Percentiles rank a stretch among this genome's conserved stretches.
These are phyloP conservation scores for Sugiyamaella japonica DNA, from an alignment of 1,139 yeast genomes.

Conservation along the genomic window DNA sequence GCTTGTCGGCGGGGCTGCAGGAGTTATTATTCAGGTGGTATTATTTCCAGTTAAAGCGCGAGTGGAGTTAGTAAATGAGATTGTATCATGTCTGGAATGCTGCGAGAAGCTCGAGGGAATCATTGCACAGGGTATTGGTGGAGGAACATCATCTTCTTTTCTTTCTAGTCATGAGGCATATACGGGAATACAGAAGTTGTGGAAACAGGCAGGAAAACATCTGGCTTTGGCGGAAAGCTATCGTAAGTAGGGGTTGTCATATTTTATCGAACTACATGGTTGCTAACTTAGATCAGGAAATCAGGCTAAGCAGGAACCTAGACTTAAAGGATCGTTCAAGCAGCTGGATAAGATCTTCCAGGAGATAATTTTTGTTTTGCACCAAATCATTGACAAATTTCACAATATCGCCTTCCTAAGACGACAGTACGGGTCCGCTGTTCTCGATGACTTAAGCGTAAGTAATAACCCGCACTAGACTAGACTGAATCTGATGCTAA, in stretches of 20 bases:
- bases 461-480: constrained; percentile 1
- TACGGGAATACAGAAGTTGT: constrained; percentile 32
- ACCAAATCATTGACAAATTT: constrained; percentile 50
- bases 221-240: constrained; percentile 46
- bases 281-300: constrained; percentile 5
- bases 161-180: constrained; percentile 30
- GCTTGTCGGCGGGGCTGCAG: constrained; percentile 51
- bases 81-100: constrained; percentile 44
- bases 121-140: constrained; percentile 47
- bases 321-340: constrained; percentile 49
- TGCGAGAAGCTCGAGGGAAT: constrained; percentile 44
- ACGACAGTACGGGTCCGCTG: constrained; percentile 48
- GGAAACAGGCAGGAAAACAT: constrained; percentile 44
- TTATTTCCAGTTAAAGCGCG: constrained; percentile 52
- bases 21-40: constrained; percentile 46
- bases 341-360: constrained; percentile 45
- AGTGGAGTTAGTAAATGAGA: constrained; percentile 45
- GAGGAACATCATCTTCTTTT: constrained; percentile 34
- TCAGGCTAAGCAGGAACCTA: constrained; percentile 49
- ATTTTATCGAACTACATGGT: neutral
- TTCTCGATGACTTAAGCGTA: constrained; percentile 46
- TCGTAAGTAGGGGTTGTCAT: constrained; percentile 30
- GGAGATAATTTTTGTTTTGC: constrained; percentile 48
- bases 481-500: neutral
- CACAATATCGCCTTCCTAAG: constrained; percentile 49